phyloP scores from a whole-genome alignment of 2,329 filamentous ascomycete genomes.

The Colletotrichum sp. region DNA sequence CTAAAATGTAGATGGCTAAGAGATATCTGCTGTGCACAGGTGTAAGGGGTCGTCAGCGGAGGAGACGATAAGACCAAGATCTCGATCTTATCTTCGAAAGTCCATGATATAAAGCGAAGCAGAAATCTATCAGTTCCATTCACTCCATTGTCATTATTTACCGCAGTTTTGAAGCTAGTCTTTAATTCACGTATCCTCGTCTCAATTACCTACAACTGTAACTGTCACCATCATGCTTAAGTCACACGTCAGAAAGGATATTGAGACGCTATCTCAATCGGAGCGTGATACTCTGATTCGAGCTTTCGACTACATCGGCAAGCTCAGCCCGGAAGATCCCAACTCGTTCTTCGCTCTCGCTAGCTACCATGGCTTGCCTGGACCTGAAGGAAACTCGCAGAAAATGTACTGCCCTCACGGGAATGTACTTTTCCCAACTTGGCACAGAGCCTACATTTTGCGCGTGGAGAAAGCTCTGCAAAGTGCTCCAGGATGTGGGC shows the following conservation, averaged over 20 bases:
- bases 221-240: not conserved
- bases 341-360: slow-evolving; percentile 31
- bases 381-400: slow-evolving; percentile 8
- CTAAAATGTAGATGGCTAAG: not conserved
- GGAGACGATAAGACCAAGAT: not conserved
- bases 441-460: slow-evolving; percentile 33
- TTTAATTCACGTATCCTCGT: not conserved
- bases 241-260: not conserved
- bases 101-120: not conserved
- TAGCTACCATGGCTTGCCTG: slow-evolving; percentile 28
- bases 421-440: slow-evolving; percentile 32
- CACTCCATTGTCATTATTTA: not conserved
- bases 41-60: not conserved
- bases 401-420: slow-evolving; percentile 33
- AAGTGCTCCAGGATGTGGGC: slow-evolving; percentile 6
- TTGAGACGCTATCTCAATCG: not conserved
- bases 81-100: not conserved
- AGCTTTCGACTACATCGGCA: not conserved
- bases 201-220: not conserved
- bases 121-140: not conserved
- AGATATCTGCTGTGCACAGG: not conserved
- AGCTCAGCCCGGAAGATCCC: not conserved
- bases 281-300: not conserved
- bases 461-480: slow-evolving; percentile 28
- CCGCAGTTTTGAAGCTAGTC: accelerated